Percentiles rank a stretch among this genome's conserved stretches.
phyloP scores from a whole-genome alignment of 768 basidiomycete genomes.

The Chiua virens region DNA sequence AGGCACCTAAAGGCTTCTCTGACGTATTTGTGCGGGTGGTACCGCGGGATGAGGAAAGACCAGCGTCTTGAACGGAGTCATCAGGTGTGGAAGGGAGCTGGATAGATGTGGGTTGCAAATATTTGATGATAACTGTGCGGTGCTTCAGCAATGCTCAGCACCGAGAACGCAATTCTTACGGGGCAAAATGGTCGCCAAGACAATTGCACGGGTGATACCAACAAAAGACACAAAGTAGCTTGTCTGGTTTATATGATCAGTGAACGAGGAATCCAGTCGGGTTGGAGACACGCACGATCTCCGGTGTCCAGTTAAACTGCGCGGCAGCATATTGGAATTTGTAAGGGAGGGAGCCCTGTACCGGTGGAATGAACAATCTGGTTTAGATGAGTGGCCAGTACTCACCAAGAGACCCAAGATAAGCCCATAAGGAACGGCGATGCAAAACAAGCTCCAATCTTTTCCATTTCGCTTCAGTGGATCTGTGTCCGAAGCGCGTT shows the following conservation, averaged over 20 bases:
- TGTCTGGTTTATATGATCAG: conserved; percentile 39
- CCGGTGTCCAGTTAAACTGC: conserved; percentile 66
- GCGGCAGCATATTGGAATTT: conserved; percentile 66
- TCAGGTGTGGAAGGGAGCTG: conserved; percentile 11
- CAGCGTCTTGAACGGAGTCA: conserved; percentile 16
- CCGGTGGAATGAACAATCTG: background rate
- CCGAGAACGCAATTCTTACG: conserved; percentile 40
- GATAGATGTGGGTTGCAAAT: conserved; percentile 44
- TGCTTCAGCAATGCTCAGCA: background rate
- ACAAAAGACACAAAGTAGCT: conserved; percentile 69
- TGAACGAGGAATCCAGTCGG: background rate
- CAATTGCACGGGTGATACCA: conserved; percentile 52
- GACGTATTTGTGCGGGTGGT: background rate
- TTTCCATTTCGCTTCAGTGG: conserved; percentile 41
- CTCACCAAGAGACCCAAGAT: conserved; percentile 47
- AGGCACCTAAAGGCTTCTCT: background rate
- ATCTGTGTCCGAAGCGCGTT: conserved; percentile 29
- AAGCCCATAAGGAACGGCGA: conserved; percentile 55
- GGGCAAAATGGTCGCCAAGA: conserved; percentile 59
- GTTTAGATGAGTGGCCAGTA: background rate
- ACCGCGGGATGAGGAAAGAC: background rate
- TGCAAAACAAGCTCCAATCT: conserved; percentile 66
- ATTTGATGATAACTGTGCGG: conserved; percentile 52
- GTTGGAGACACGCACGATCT: conserved; percentile 45
- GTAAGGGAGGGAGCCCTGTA: conserved; percentile 54